These are phyloP conservation scores for Russula vinacea DNA, from an alignment of 768 basidiomycete genomes.

Conservation along the genomic window DNA sequence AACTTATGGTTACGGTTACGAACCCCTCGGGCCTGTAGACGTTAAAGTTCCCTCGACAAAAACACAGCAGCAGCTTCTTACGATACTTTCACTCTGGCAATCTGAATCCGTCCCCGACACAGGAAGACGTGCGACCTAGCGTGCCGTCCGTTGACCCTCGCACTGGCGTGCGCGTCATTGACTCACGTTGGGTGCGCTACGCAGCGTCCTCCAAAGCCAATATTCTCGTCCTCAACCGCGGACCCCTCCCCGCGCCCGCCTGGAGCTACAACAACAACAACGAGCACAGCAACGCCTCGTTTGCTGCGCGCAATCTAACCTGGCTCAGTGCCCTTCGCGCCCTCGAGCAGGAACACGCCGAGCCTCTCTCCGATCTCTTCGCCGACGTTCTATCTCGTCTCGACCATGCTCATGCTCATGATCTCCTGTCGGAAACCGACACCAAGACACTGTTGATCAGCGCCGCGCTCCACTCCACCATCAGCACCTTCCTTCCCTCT, in stretches of 20 bases:
- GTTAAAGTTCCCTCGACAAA: conserved; percentile 7
- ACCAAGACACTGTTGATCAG: background rate
- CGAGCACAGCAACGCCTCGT: background rate
- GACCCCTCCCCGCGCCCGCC: conserved; percentile 23
- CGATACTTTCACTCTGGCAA: conserved; percentile 22
- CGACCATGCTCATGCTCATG: background rate
- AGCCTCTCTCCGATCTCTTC: conserved; percentile 14
- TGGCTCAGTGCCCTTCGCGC: conserved; percentile 18
- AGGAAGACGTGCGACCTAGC: background rate
- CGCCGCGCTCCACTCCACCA: conserved; percentile 24
- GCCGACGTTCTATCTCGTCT: conserved; percentile 9
- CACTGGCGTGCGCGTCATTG: conserved; percentile 21
- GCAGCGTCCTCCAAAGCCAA: conserved; percentile 10
- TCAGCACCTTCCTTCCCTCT: conserved; percentile 24
- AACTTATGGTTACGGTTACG: background rate
- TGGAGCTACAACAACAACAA: conserved; percentile 23
- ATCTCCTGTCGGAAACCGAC: background rate
- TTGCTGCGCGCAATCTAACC: conserved; percentile 1
- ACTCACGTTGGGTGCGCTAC: conserved; percentile 16
- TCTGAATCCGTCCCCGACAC: conserved; percentile 7
- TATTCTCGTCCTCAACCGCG: conserved; percentile 22
- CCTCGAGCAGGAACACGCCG: conserved; percentile 13
- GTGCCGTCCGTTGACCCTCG: conserved; percentile 22
- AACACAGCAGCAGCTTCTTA: conserved; percentile 10
- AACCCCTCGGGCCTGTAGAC: conserved; percentile 3